Conservation (phyloP, 805 yeast genomes). For the Pichia ethanolica region DNA sequence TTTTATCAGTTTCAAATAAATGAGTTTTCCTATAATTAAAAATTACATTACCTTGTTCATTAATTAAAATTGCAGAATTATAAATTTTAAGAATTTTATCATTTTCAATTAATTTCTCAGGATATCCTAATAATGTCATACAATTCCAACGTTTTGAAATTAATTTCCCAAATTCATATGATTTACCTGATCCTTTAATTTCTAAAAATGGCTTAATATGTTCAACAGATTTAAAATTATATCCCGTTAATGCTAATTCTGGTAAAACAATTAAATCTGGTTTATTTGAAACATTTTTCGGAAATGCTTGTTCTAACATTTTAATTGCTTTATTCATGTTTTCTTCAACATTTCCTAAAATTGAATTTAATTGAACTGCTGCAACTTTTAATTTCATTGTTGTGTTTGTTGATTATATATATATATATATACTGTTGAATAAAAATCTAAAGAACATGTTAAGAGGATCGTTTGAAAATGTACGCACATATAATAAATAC, state of each 20-base stretch:
- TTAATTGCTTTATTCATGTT: constrained; percentile 42
- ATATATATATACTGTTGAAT: too few species aligned
- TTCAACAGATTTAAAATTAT: constrained; percentile 46
- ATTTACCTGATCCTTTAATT: constrained; percentile 27
- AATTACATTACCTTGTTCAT: constrained; percentile 49
- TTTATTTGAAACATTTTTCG: constrained; percentile 6
- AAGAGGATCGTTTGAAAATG: too few species aligned
- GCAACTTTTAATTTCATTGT: constrained; percentile 51
- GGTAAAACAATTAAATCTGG: constrained; percentile 75
- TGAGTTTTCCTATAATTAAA: constrained; percentile 71
- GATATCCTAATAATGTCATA: constrained; percentile 75
- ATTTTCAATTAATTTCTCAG: constrained; percentile 39
- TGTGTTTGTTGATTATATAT: too few species aligned
- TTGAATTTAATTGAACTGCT: constrained; percentile 60
- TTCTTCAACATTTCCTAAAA: constrained; percentile 48
- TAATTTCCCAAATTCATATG: constrained; percentile 49
- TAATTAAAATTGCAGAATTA: constrained; percentile 65
- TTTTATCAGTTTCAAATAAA: constrained; percentile 69
- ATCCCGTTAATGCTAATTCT: constrained; percentile 80
- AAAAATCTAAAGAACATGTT: too few species aligned
- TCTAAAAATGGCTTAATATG: constrained; percentile 58
- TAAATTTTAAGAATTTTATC: constrained; percentile 30
- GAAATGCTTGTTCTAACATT: constrained; percentile 30
- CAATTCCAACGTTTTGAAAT: constrained; percentile 47
- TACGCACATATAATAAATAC: too few species aligned